Base-by-base conservation (phyloP, 1,284 basidiomycete genomes). In the Trametes versicolor region DNA sequence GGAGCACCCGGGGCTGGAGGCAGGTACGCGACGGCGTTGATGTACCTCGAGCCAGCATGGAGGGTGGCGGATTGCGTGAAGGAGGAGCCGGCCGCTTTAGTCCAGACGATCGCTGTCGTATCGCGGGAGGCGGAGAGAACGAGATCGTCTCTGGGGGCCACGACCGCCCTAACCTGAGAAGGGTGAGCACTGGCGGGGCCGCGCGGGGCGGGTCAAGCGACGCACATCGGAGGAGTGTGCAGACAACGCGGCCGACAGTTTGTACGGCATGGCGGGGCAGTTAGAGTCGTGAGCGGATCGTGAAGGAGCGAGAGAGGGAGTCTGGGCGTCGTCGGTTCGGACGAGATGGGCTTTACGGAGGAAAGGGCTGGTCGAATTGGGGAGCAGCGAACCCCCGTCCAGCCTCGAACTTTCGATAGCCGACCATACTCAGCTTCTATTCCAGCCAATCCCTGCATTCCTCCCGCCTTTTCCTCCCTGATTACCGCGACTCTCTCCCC, bases 41-140 rank as follows among this genome's bases (percentile, higher is more conserved):
- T 86, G 72, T 88, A 96, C 48, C 90, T 86, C 57, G 90, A 85
- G 66, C 93, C 89, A 45, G 93, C 88, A 78, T 82, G 86, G 66
- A 93, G 83, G 47, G 87, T 81, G 34, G 82, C 77, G 57, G 82
- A 76, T 27, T 86, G 85, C 15, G 78, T 75, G 74, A 94, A 94
- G 5, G 80, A 72, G 49, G 81, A 75, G 58, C 81, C 70, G 29
- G 83, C 75, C n/a, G 82, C 74, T 69, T 88, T 86, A 63, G 85
- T 81, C 96, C 96, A 98, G 43, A 89, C 83, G 73, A 97, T 92
- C 61, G 95, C 93, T 21, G 94, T 94, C 13, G 92, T 85, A 82
- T 98, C 96, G 74, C 96, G 89, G 37, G 96, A 97, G 60, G 91
- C 93, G 21, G 95, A 97, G 68, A 97, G 84, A 66, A 98, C 82